Evolutionary conservation across 108 stramenopile genomes (phyloP), one percentile per base, ranked within the genome.

Genomic region (Fistulifera pelliculosa): DNA sequence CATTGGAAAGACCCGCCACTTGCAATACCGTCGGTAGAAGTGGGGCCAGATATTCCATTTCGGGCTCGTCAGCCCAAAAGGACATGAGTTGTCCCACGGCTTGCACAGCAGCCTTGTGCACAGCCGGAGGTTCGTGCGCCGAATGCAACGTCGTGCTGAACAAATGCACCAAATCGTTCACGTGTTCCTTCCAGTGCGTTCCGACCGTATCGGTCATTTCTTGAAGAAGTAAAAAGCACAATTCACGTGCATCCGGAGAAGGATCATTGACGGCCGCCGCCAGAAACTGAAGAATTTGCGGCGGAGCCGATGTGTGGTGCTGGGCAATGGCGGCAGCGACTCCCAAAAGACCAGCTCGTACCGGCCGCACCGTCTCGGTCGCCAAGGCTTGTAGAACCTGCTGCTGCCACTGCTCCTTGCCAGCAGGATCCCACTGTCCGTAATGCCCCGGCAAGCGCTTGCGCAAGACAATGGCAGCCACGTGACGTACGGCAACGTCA

Each of bases 121-220:
- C 93, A 48, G 76, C 80, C 49, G 60, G 14, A 17, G 65, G 49
- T 16, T 66, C 68, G 52, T 83, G 86, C 0, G 62, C 50, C 58
- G 76, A 68, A 3, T 65, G 54, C 39, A 95, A 59, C 38, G 75
- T 94, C 22, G 65, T 69, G n/a, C 60, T 56, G 58, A 94, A 96
- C 44, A 98, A 58, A 27, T 66, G 58, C 38, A 79, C 71, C 47
- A 98, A 67, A 11, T 75, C 71, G 21, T 51, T 60, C 61, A 95
- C 87, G 52, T 94, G 88, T 2, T 68, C 61, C 62, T 76, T 80
- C 28, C 96, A 68, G 50, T 83, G 84, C 52, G 73, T 66, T 12
- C 82, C 91, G 51, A 98, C 76, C 31, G 92, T 94, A 41, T 95
- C 94, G 14, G 95, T 90, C 85, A 96, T 85, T 80, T 96, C 94